Base-by-base conservation (phyloP, 441 rosid genomes). In the Gossypium davidsonii region DNA sequence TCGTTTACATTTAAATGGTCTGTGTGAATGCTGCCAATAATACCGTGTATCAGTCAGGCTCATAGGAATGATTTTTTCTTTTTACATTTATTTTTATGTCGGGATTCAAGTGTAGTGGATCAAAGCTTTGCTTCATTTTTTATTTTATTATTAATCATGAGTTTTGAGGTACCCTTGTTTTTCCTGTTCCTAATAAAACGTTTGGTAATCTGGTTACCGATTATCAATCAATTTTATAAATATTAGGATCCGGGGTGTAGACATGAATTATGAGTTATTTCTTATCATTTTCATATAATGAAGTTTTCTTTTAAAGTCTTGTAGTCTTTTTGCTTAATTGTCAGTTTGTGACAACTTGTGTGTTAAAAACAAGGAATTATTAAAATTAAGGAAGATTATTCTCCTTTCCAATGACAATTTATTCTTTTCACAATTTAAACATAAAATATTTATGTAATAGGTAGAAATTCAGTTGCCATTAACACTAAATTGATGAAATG, bases 31-130 rank as follows among this genome's bases (percentile, higher is more conserved):
- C 28, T 56, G 18, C 12, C 28, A 56, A 56, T 20, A 56, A 56
- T 20, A 9, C 28, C 4, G 14, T 56, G 60, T 20, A 21, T 21
- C 28, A 56, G 28, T 21, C 60, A 21, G 11, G 28, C 60, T 9
- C 28, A 56, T 56, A 56, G 60, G 28, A 56, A 10, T 25, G 6
- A 55, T 55, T 55, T 55, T 55, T n/a, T 26, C 9, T 12, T 34
- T 12, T 34, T 42, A 49, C 4, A 46, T 39, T 6, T 56, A 25
- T 11, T 17, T 4, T 60, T 72, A 66, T 26, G 10, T 67, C 11
- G 60, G 46, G 46, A 28, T 67, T 31, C 34, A 3, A 17, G 53
- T 69, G 57, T 70, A 58, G 62, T 61, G 70, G 69, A 70, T 73
- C 42, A 51, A 56, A 63, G 49, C 69, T 57, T 71, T 68, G 70